Evolutionary conservation across 2,329 filamentous ascomycete genomes (phyloP), one percentile per base, ranked within the genome.

Genomic region (Lachnellula hyalina): DNA sequence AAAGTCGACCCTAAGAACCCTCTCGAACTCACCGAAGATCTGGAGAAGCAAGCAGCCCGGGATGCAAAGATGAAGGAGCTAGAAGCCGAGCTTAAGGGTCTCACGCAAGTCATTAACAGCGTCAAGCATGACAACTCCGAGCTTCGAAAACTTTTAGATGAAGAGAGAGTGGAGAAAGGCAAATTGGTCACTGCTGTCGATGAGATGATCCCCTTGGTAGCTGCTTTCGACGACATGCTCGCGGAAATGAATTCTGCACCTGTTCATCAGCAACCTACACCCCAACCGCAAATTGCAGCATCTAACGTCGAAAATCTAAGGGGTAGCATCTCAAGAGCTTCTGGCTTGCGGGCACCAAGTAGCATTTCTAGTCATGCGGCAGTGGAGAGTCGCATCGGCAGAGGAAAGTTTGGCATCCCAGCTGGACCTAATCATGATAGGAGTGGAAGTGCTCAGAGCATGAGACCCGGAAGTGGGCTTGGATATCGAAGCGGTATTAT

Each of bases 41-140:
- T 65, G 36, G 88, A 94, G 66, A 90, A 92, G 63, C 85, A 92
- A 61, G 63, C 62, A 17, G 64, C 62, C 9, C 50, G 87, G 81
- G 90, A 96, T 73, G 94, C 95, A 75, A 89, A 87, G 67, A 82
- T 91, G 50, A 83, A 83, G 53, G 88, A 93, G 65, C 81, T 96
- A 3, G 88, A 96, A 71, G 71, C 73, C n/a, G 85, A 84, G 58
- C 76, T 95, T 35, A 83, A 85, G 47, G 82, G 89, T 51, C 78
- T 96, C 11, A 83, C 86, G 63, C 84, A 87, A 5, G 86, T 94
- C 54, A 76, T 94, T 54, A 74, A 76, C 34, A 85, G 85, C 6
- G 77, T 94, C 45, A 83, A 86, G 68, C 75, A 78, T 4, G 87
- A 93, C 63, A 89, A 90, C 61, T 77, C 81, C 34, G 77, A 81